Conservation (phyloP, 306 rosid genomes). For the Lablab purpureus region DNA sequence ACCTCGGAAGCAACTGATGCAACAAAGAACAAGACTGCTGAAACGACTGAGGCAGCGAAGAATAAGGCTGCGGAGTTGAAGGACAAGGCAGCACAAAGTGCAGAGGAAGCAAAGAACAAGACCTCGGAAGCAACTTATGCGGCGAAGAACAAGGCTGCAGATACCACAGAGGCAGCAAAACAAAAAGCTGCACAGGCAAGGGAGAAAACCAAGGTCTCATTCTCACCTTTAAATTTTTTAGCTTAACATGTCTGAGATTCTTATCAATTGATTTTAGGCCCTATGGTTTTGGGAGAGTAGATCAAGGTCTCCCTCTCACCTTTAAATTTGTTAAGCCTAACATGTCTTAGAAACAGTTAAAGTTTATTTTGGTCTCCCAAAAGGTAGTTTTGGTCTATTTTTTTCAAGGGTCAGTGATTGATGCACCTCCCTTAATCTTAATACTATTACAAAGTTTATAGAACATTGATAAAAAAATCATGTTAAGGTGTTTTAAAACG, state of each 20-base stretch:
- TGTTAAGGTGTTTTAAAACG: too few species aligned
- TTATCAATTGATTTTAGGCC: too few species aligned
- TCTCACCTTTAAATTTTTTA: background rate
- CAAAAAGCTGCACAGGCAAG: background rate
- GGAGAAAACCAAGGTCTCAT: slow-evolving; percentile 56
- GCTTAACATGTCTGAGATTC: background rate
- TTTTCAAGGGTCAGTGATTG: too few species aligned
- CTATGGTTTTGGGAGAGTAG: too few species aligned
- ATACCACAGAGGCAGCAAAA: slow-evolving; percentile 27
- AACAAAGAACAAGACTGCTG: slow-evolving; percentile 24
- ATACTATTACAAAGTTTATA: too few species aligned
- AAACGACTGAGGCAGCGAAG: slow-evolving; percentile 37
- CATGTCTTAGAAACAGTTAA: too few species aligned
- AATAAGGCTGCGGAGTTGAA: background rate
- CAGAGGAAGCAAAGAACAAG: slow-evolving; percentile 34
- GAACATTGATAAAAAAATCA: too few species aligned
- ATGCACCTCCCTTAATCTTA: too few species aligned
- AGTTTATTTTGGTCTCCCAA: too few species aligned
- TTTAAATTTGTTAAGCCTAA: too few species aligned
- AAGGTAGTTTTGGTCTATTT: too few species aligned
- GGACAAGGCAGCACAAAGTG: slow-evolving; percentile 13
- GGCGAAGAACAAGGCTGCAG: slow-evolving; percentile 41
- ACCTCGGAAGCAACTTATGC: slow-evolving; percentile 45
- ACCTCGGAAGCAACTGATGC: slow-evolving; percentile 45
- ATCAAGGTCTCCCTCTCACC: too few species aligned